Percentiles rank a stretch among this genome's conserved stretches.
phyloP scores from a whole-genome alignment of 2,329 filamentous ascomycete genomes.

The Microsporum ferrugineum region DNA sequence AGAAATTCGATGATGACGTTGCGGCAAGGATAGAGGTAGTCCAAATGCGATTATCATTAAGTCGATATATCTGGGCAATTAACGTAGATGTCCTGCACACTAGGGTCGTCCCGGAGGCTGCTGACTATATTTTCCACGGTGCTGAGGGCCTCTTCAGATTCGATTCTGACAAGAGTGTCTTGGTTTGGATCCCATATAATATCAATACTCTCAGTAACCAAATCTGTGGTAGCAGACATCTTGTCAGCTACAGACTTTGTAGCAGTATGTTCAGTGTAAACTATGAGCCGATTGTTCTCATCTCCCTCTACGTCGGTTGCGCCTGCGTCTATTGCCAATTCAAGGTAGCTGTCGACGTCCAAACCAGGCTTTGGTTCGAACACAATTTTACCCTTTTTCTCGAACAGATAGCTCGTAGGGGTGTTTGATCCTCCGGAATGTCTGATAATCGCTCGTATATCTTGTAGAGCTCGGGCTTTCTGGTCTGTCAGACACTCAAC shows the following conservation, averaged over 20 bases:
- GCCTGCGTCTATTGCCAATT: constrained; percentile 75
- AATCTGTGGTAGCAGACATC: constrained; percentile 50
- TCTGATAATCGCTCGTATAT: constrained; percentile 61
- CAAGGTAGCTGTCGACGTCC: constrained; percentile 59
- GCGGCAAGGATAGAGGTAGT: constrained; percentile 35
- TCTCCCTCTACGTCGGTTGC: constrained; percentile 48
- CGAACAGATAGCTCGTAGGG: constrained; percentile 73
- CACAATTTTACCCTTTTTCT: constrained; percentile 62
- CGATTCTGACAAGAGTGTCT: constrained; percentile 59
- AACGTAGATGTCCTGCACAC: constrained; percentile 67
- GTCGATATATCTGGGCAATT: constrained; percentile 38
- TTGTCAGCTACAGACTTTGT: constrained; percentile 54
- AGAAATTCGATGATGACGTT: constrained; percentile 71
- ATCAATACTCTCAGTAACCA: constrained; percentile 62
- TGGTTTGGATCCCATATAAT: constrained; percentile 78
- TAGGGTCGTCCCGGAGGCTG: constrained; percentile 50
- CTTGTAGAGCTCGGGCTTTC: constrained; percentile 60
- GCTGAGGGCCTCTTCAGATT: constrained; percentile 45
- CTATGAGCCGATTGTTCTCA: constrained; percentile 56
- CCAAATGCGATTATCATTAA: neutral
- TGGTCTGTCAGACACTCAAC: constrained; percentile 80
- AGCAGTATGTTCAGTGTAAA: constrained; percentile 57
- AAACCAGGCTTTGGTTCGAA: constrained; percentile 49
- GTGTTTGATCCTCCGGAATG: constrained; percentile 57
- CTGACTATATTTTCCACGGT: constrained; percentile 49